These are phyloP conservation scores for Lactifluus echinatus DNA, from an alignment of 768 basidiomycete genomes.

Conservation along the genomic window DNA sequence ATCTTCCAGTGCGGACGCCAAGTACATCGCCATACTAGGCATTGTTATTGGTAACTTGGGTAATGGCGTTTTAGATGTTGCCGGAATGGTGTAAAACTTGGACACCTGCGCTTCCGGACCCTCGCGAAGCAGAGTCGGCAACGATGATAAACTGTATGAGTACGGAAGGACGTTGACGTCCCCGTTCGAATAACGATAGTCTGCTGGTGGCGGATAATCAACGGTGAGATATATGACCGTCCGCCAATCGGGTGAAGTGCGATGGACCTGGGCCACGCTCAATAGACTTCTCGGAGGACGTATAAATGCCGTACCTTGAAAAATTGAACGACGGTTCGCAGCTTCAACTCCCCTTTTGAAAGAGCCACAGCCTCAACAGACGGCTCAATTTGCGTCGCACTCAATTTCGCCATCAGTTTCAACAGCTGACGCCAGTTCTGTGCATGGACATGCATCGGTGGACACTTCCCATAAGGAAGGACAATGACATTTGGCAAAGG, in stretches of 20 bases:
- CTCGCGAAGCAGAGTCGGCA: conserved; percentile 57
- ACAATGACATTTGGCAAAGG: conserved; percentile 67
- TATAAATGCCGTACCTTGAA: conserved; percentile 42
- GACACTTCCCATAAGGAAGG: conserved; percentile 58
- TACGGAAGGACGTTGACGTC: conserved; percentile 64
- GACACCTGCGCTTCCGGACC: conserved; percentile 53
- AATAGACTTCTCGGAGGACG: not conserved
- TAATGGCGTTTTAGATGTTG: conserved; percentile 47
- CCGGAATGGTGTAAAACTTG: conserved; percentile 65
- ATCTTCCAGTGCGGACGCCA: conserved; percentile 61
- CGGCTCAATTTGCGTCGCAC: conserved; percentile 61
- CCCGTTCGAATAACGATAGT: conserved; percentile 39
- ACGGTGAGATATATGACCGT: conserved; percentile 71
- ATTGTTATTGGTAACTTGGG: conserved; percentile 68
- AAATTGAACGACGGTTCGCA: conserved; percentile 74
- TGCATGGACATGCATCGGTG: conserved; percentile 64
- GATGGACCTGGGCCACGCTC: conserved; percentile 44
- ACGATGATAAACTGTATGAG: conserved; percentile 53
- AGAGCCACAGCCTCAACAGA: conserved; percentile 57
- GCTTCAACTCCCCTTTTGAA: conserved; percentile 44
- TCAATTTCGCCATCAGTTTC: conserved; percentile 65
- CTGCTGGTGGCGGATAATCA: conserved; percentile 53
- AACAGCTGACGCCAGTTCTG: conserved; percentile 67
- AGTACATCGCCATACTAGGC: conserved; percentile 66
- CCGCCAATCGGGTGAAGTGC: conserved; percentile 54